These are phyloP conservation scores for Lachancea cidri DNA, from an alignment of 805 yeast genomes.

Conservation along the genomic window DNA sequence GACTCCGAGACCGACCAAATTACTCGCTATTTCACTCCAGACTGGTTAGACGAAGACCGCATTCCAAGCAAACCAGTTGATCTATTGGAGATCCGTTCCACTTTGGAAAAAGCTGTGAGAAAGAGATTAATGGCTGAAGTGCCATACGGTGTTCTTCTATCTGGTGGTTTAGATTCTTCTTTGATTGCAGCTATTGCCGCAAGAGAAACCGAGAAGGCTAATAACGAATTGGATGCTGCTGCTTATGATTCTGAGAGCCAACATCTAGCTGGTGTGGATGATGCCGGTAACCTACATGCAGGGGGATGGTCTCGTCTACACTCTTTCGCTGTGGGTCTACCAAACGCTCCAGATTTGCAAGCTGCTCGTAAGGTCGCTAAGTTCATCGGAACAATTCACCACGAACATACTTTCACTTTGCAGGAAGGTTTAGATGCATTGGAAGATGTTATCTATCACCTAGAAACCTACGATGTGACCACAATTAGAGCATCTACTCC, in stretches of 20 bases:
- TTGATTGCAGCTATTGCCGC: constrained; percentile 96
- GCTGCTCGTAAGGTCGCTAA: constrained; percentile 98
- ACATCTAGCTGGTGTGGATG: constrained; percentile 89
- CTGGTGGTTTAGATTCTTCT: constrained; percentile 97
- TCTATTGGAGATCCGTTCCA: constrained; percentile 61
- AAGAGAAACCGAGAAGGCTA: constrained; percentile 78
- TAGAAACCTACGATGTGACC: constrained; percentile 97
- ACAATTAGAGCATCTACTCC: constrained; percentile 99
- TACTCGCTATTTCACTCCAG: constrained; percentile 84
- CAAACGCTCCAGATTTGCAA: constrained; percentile 94
- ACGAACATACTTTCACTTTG: constrained; percentile 94
- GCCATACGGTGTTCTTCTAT: constrained; percentile 94
- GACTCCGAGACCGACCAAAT: constrained; percentile 85
- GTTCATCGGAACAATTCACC: constrained; percentile 93
- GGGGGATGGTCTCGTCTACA: constrained; percentile 80
- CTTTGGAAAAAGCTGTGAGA: constrained; percentile 91
- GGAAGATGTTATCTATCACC: constrained; percentile 88
- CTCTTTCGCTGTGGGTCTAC: constrained; percentile 95
- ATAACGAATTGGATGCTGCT: constrained; percentile 36
- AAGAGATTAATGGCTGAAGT: constrained; percentile 99
- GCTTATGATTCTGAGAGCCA: constrained; percentile 56
- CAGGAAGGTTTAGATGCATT: constrained; percentile 96
- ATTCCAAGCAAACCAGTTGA: constrained; percentile 78
- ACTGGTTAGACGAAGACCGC: constrained; percentile 85
- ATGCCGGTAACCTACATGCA: constrained; percentile 72